Percentiles rank a stretch among this genome's conserved stretches.
Evolutionary conservation across 2,329 filamentous ascomycete genomes (phyloP).

Genomic region (Phymatotrichopsis omnivora): DNA sequence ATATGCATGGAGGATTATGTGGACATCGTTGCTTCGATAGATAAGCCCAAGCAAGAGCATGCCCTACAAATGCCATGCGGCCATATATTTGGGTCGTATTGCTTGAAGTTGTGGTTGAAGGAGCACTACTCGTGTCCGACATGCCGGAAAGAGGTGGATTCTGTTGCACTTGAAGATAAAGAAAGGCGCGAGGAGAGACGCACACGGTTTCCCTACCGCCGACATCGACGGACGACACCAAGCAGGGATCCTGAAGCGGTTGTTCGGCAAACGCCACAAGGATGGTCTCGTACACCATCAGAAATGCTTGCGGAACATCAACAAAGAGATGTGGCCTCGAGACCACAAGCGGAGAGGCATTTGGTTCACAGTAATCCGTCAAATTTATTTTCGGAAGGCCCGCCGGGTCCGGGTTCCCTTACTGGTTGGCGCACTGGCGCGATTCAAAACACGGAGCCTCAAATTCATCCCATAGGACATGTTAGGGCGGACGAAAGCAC

Average conservation of each 20-base stretch:
- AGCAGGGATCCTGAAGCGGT: neutral
- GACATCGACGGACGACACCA: slow-evolving; percentile 1
- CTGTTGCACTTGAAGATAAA: slow-evolving; percentile 24
- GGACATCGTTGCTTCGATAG: slow-evolving; percentile 23
- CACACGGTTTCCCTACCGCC: slow-evolving; percentile 27
- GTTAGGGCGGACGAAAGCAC: too few species aligned
- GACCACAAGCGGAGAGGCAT: neutral
- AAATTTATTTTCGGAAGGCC: neutral
- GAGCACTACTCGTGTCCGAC: slow-evolving; percentile 26
- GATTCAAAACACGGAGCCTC: too few species aligned
- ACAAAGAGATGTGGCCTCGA: neutral
- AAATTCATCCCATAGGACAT: too few species aligned
- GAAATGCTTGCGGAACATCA: neutral
- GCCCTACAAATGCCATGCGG: slow-evolving; percentile 25
- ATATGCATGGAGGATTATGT: slow-evolving; percentile 27
- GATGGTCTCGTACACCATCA: neutral
- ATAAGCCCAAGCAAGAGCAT: slow-evolving; percentile 23
- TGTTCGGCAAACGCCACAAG: neutral
- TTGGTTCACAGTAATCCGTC: neutral
- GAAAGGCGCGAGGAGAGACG: slow-evolving; percentile 13
- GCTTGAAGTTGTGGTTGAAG: slow-evolving; percentile 25
- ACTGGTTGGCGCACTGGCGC: too few species aligned
- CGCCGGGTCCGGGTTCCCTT: too few species aligned
- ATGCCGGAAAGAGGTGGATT: slow-evolving; percentile 26
- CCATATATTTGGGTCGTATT: slow-evolving; percentile 25